Evolutionary conservation across 441 rosid genomes (phyloP).

Genomic region (Brassica balearica): DNA sequence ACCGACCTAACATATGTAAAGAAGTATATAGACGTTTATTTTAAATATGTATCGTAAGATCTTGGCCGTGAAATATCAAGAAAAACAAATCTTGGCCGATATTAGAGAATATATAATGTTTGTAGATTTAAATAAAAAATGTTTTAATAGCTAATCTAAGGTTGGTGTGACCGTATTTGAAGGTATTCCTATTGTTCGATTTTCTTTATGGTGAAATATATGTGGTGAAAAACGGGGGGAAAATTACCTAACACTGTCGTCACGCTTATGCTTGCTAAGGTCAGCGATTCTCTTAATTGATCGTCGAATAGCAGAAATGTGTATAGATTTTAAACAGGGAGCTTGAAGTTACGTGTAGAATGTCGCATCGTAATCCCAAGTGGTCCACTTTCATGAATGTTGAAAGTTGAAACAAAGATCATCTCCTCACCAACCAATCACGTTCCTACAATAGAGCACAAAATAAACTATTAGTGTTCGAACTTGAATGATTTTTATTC

Average conservation of each 20-base stretch:
- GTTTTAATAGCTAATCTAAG: neutral
- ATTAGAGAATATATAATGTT: neutral
- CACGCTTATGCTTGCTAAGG: constrained; percentile 41
- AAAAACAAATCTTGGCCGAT: neutral
- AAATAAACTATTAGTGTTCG: neutral
- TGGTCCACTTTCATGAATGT: constrained; percentile 32
- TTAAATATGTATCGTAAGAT: neutral
- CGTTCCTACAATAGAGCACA: constrained; percentile 24
- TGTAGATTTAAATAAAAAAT: neutral
- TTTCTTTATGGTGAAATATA: neutral
- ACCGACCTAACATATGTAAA: neutral
- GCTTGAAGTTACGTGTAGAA: constrained; percentile 7
- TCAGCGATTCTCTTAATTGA: constrained; percentile 30
- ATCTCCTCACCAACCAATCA: constrained; percentile 38
- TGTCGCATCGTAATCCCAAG: constrained; percentile 35
- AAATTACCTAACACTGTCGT: constrained; percentile 24
- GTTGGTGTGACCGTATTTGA: neutral
- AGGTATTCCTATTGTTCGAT: neutral
- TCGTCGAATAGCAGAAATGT: neutral
- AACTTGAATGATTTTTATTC: constrained; percentile 6
- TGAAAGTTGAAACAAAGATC: constrained; percentile 17
- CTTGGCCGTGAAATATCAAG: neutral
- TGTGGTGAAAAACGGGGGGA: neutral
- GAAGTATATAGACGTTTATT: neutral
- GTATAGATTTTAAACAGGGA: constrained; percentile 10